Conservation (phyloP, 148 eudicot species). For the Amaranthus cruentus region DNA sequence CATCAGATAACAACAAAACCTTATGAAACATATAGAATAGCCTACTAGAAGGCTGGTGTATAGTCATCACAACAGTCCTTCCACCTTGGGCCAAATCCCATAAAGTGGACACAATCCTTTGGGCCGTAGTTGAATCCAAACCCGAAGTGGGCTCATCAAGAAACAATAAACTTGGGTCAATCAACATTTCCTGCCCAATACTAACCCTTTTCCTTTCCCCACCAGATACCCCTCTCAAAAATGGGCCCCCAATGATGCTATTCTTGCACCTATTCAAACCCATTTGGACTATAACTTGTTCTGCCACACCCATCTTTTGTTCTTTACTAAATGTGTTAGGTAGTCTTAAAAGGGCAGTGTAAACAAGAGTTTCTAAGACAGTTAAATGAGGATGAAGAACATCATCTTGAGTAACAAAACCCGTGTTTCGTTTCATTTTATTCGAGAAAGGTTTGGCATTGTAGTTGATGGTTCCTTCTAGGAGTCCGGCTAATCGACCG, state of each 20-base stretch:
- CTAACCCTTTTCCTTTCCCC: slow-evolving; percentile 82
- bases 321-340: slow-evolving; percentile 43
- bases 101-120: slow-evolving; percentile 57
- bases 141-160: slow-evolving; percentile 86
- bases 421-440: slow-evolving; percentile 49
- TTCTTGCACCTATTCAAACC: slow-evolving; percentile 53
- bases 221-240: slow-evolving; percentile 59
- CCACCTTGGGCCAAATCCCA: slow-evolving; percentile 54
- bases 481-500: slow-evolving; percentile 54
- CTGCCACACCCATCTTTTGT: slow-evolving; percentile 44
- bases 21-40: slow-evolving; percentile 71
- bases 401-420: slow-evolving; percentile 89
- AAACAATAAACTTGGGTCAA: slow-evolving; percentile 69
- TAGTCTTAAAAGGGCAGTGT: slow-evolving; percentile 62
- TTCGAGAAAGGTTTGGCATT: slow-evolving; percentile 56
- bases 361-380: slow-evolving; percentile 65
- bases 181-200: slow-evolving; percentile 76
- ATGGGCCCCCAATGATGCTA: slow-evolving; percentile 54
- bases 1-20: slow-evolving; percentile 65
- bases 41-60: slow-evolving; percentile 85
- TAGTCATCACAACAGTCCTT: slow-evolving; percentile 64
- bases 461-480: slow-evolving; percentile 53
- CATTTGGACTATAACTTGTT: slow-evolving; percentile 47
- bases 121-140: slow-evolving; percentile 83
- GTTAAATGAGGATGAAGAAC: slow-evolving; percentile 64